A percentile compares a stretch with the other conserved stretches of the same genome.
These are phyloP conservation scores for Novymonas esmeraldas DNA, from an alignment of 208 protist species.

Conservation along the genomic window DNA sequence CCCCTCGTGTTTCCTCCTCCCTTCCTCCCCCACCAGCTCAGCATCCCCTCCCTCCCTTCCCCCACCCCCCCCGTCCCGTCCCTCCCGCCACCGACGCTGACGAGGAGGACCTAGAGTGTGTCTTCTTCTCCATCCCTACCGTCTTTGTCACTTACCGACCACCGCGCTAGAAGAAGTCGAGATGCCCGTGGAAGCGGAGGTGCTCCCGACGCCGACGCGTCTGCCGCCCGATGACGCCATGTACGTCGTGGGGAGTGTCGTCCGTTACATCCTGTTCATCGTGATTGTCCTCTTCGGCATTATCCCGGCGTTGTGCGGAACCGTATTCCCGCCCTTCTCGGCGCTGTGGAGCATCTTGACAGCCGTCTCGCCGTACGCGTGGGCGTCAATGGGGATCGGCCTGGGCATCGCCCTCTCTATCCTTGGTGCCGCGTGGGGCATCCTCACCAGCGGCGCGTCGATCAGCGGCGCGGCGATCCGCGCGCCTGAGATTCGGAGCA, in stretches of 20 bases:
- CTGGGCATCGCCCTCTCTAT: conserved; percentile 87
- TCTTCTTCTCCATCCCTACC: not conserved
- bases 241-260: conserved; percentile 52
- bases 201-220: conserved; percentile 74
- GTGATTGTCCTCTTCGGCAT: conserved; percentile 78
- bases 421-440: conserved; percentile 88
- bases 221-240: conserved; percentile 86
- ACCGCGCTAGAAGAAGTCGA: not conserved
- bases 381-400: conserved; percentile 79
- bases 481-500: conserved; percentile 89
- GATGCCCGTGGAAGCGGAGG: conserved; percentile 85
- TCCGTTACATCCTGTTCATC: conserved; percentile 53
- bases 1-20: not conserved
- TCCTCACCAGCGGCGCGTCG: conserved; percentile 85
- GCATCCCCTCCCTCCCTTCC: too few relatives aligned
- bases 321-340: conserved; percentile 80
- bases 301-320: conserved; percentile 74
- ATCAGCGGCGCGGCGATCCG: conserved; percentile 90
- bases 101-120: not conserved
- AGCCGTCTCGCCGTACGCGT: conserved; percentile 76
- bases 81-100: too few relatives aligned
- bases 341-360: conserved; percentile 77
- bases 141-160: not conserved
- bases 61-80: not conserved
- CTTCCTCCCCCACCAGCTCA: too few relatives aligned